Evolutionary conservation across 2,329 filamentous ascomycete genomes (phyloP).

Genomic region (Verticillium isaacii): DNA sequence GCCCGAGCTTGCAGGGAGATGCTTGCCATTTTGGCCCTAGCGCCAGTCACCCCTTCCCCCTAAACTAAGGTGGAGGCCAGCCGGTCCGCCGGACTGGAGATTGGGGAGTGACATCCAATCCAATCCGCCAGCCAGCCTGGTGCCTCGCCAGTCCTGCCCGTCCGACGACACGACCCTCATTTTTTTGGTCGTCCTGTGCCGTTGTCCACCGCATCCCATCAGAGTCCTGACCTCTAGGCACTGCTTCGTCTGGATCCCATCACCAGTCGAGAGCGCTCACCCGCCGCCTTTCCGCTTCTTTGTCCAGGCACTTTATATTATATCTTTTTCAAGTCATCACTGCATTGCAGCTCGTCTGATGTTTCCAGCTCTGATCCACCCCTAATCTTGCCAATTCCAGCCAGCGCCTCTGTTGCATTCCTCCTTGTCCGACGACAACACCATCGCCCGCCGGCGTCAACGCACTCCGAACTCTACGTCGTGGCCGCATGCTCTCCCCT

Average conservation of each 20-base stretch:
- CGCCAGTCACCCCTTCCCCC: background rate
- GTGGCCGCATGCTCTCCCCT: background rate
- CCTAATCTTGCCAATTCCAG: background rate
- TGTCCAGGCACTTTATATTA: background rate
- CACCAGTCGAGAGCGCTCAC: background rate
- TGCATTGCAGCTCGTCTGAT: background rate
- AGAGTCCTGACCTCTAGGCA: background rate
- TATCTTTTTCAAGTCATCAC: background rate
- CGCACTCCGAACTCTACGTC: background rate
- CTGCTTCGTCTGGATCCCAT: background rate
- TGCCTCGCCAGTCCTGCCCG: background rate
- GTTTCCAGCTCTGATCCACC: background rate
- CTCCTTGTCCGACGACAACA: background rate
- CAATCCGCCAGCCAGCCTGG: background rate
- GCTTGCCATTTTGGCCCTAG: background rate
- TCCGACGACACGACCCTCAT: background rate
- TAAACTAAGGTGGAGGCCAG: background rate
- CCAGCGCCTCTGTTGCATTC: background rate
- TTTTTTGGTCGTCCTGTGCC: background rate
- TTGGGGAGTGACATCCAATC: constrained; percentile 2
- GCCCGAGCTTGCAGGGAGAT: background rate
- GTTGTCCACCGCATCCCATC: background rate
- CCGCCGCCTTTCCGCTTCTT: background rate
- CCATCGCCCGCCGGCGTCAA: background rate
- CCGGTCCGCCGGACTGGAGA: background rate